Conservation (phyloP, 345 rosid species). For the Dimocarpus longan region DNA sequence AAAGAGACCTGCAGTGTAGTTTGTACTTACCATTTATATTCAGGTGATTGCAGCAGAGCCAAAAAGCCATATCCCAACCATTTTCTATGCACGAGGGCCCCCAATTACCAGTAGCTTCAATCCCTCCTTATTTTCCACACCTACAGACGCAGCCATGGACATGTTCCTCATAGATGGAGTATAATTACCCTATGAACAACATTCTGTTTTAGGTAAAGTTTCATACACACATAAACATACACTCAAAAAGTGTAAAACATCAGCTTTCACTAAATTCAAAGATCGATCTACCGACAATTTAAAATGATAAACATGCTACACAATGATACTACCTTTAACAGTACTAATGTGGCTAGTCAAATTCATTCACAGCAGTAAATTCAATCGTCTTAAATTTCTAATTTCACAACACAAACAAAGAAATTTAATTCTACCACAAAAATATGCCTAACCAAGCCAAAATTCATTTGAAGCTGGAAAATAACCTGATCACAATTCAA, state of each 20-base stretch:
- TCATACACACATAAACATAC: background rate
- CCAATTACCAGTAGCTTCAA: conserved; percentile 69
- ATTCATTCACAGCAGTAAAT: no score
- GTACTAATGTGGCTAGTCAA: background rate
- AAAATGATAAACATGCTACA: background rate
- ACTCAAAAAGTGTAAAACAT: background rate
- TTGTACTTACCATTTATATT: background rate
- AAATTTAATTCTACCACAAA: background rate
- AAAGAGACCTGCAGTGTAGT: background rate
- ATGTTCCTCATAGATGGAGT: conserved; percentile 46
- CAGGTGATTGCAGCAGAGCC: conserved; percentile 64
- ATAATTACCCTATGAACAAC: conserved; percentile 14
- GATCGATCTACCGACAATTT: background rate
- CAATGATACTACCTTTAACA: background rate
- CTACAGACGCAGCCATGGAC: conserved; percentile 53
- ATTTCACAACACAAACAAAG: background rate
- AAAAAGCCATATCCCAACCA: conserved; percentile 94
- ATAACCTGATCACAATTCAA: no score
- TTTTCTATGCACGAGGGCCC: conserved; percentile 79
- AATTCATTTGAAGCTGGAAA: no score
- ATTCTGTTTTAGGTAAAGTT: conserved; percentile 8
- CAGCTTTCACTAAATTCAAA: background rate
- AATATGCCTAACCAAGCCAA: no score
- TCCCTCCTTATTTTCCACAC: conserved; percentile 60
- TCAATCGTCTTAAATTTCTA: no score